Evolutionary conservation across 225 moss, liverwort and hornwort species (phyloP), one percentile per base, ranked within the genome.

Genomic region (Antitrichia curtipendula): DNA sequence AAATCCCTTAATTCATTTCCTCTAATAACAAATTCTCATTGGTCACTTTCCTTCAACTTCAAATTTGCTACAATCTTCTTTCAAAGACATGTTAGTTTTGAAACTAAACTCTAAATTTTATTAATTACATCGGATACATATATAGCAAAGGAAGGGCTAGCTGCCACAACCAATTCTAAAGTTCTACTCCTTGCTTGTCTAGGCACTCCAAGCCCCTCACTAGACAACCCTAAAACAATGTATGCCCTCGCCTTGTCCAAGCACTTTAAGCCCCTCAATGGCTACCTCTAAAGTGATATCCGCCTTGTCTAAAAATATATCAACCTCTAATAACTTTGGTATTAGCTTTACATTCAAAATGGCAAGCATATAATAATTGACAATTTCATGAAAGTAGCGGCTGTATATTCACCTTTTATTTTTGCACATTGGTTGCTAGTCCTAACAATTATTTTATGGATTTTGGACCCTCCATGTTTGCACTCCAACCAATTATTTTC

Each of bases 291-390:
- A 50, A 32, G 21, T 32, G 6, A 34, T 13, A 21, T 0, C 2
- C 0, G 0, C 2, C 2, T 31, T 73, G 0, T 49, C 1, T 32
- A 32, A 12, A 1, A 32, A 32, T 4, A 34, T 13, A 50, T 3
- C 1, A 2, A 0, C 32, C 3, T 75, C 0, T 75, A 21, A 1
- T 0, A 50, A 75, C 1, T 1, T 20, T 0, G 0, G 0, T 32
- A 7, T 4, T 12, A 20, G 0, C 2, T 1, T 74, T 49, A 2
- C 0, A 50, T 29, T 13, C 1, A 2, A 50, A 49, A 20, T 50
- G 7, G 0, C 2, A 21, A 32, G 0, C 2, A 34, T 1, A 1
- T 31, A 29, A 49, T 11, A 49, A 49, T 0, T 49, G 5, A 32
- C 8, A 32, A 50, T 50, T 50, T 75, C 1, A 12, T 49, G 4